Evolutionary conservation across 495 filamentous ascomycete species (phyloP), one percentile per base, ranked within the genome.

Genomic region (Platismatia glauca): DNA sequence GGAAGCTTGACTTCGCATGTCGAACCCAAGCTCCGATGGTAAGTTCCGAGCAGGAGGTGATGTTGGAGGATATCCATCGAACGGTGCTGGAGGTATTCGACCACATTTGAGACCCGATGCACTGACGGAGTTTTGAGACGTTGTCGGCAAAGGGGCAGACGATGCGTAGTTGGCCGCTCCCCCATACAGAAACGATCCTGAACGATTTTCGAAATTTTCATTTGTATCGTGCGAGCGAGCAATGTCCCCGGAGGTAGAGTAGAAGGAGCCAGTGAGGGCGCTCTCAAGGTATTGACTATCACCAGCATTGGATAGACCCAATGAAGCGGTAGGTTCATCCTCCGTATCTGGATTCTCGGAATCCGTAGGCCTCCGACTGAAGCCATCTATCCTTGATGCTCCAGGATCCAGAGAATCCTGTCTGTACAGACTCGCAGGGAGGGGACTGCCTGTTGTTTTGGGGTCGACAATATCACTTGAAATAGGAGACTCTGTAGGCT

Each of bases 381-480:
- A 41, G 15, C 24, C 20, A 38, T 52, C 2, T 15, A 33, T 43
- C 57, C 16, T 29, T 15, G 43, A 52, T 15, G 31, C 29, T 41
- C 52, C 61, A 8, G 24, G 34, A 50, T 43, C 33, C 24, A 24
- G 16, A 6, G 41, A 41, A 27, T 18, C 37, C 46, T 24, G 24
- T 46, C 27, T 27, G 55, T 55, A 37, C 20, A 41, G 22, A 27
- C 16, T 41, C 12, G 50, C 18, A 24, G 37, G 39, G 37, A 43
- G 20, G 34, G 29, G 38, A 41, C 38, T 62, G 41, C 16, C 18
- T 39, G 11, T 13, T 15, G 41, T 20, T 29, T 15, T 48, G 22
- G 33, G n/a, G 48, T 29, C 31, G 44, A 5, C 7, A 31, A 18
- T 33, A 15, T 68, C 66, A 46, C 70, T 72, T 12, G 69, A 72